Base-by-base conservation (phyloP, 2,329 filamentous ascomycete genomes). In the Neocatenulostroma microsporum region DNA sequence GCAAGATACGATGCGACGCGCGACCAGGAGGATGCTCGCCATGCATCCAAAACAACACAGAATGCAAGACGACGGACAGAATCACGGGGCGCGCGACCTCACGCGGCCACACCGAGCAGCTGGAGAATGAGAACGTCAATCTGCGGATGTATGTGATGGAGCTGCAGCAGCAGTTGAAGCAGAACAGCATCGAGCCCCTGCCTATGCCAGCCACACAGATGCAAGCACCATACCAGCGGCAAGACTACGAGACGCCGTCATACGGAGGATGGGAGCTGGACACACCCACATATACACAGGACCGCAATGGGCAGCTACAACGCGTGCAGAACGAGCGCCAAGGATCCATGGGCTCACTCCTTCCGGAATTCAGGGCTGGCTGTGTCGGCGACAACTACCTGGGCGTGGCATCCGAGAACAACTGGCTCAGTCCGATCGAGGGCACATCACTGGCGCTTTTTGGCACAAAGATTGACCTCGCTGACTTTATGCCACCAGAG, bases 1-100 rank as follows among this genome's bases (percentile, higher is more conserved):
- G 86, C 49, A 94, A 94, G 64, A 93, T 93, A 52, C 78, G 84
- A 56, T 93, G 86, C 69, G 86, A 93, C 66, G 81, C 79, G 36
- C 70, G 82, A 26, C 77, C 82, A 21, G 80, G 84, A 48, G 86
- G 84, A 45, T 94, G 86, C 64, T 84, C 83, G 44, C 82, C 84
- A 51, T 94, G 86, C 65, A 67, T 76, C 50, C 78, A 82, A 60
- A 82, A 84, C 56, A 78, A 77, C 46, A 76, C 82, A 50, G 76
- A 84, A 54, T 94, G 86, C 64, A 80, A 76, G 62, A 87, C 87
- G 36, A 94, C 86, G 40, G 86, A 94, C 60, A 79, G 86, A 50
- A 85, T 91, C 55, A 88, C 84, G 3, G 84, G 85, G 40, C 80
- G 82, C 45, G 84, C 85, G 34, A 82, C 84, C 41, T 76, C 79